Base-by-base conservation (phyloP, 495 filamentous ascomycete species). In the Hyphodiscus hymeniophilus region DNA sequence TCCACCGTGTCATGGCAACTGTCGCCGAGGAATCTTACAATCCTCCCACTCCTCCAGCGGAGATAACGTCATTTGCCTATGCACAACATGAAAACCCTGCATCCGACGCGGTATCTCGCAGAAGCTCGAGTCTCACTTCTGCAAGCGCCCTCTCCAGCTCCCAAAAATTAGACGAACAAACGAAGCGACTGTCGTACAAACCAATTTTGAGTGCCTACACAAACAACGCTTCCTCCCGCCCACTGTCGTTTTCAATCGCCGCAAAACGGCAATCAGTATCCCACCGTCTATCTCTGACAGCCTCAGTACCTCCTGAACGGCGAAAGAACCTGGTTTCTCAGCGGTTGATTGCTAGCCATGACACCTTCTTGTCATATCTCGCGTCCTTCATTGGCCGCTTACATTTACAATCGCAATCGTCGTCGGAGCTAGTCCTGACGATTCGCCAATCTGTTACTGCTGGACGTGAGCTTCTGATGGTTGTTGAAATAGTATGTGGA, bases 361-460 rank as follows among this genome's bases (percentile, higher is more conserved):
- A 98, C 65, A 72, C 73, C 12, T 94, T 96, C 61, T 73, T 98
- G 28, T 88, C 89, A 23, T 82, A 85, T 56, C 76, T 97, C 38
- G 89, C 86, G 32, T 89, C 85, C 8, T 95, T 96, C 60, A 89
- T 95, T 64, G 92, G 94, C 12, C 74, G 76, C n/a, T 70, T 94
- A 24, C 87, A 94, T 55, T 74, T 95, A 45, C 87, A 95, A 60
- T 89, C 88, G 7, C 84, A 90, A 47, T 91, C 89, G 15, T 84
- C 87, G 16, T 77, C 85, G 0, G 88, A 94, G 56, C 76, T 97
- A 17, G 77, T 87, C 26, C 60, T 80, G 15, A 81, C 72, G 12
- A 65, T 79, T 28, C 79, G 85, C 60, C 85, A 94, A 63, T 84
- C 89, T 2, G 84, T 89, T 12, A 71, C 78, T 26, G 86, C 91